Evolutionary conservation across 495 filamentous ascomycete species (phyloP).

Genomic region (Xylaria acuta): DNA sequence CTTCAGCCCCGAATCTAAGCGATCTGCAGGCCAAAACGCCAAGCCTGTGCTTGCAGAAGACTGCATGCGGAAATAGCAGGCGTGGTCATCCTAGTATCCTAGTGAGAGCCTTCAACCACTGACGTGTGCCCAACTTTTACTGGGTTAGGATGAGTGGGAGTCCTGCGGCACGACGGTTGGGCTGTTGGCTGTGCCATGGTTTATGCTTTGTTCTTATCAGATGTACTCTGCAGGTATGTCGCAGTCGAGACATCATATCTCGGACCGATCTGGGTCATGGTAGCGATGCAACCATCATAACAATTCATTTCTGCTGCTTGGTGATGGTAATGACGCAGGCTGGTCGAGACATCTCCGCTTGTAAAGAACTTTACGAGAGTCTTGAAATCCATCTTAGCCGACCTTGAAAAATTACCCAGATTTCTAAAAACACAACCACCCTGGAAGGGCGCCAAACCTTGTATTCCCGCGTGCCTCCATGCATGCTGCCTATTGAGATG

Average conservation of each 20-base stretch:
- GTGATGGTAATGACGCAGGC: not conserved
- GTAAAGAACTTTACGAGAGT: not conserved
- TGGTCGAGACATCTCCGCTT: not conserved
- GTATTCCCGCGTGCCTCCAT: not conserved
- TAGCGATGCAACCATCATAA: not conserved
- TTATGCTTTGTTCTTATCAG: not conserved
- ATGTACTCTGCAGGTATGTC: not conserved
- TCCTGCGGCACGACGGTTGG: not conserved
- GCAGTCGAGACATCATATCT: not conserved
- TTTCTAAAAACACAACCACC: not conserved
- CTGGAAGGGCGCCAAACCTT: not conserved
- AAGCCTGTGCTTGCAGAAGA: slow-evolving; percentile 5
- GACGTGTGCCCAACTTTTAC: not conserved
- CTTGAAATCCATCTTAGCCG: not conserved
- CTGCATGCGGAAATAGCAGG: slow-evolving; percentile 2
- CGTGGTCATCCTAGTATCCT: not conserved
- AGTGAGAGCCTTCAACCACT: not conserved
- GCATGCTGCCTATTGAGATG: not conserved
- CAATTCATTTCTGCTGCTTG: not conserved
- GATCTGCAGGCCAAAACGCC: not conserved
- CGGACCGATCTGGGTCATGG: not conserved
- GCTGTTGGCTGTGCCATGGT: not conserved
- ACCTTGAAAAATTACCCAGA: not conserved
- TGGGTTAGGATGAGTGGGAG: not conserved
- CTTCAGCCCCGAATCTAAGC: slow-evolving; percentile 15